Base-by-base conservation (phyloP, 1,284 basidiomycete species). In the Malassezia brasiliensis region DNA sequence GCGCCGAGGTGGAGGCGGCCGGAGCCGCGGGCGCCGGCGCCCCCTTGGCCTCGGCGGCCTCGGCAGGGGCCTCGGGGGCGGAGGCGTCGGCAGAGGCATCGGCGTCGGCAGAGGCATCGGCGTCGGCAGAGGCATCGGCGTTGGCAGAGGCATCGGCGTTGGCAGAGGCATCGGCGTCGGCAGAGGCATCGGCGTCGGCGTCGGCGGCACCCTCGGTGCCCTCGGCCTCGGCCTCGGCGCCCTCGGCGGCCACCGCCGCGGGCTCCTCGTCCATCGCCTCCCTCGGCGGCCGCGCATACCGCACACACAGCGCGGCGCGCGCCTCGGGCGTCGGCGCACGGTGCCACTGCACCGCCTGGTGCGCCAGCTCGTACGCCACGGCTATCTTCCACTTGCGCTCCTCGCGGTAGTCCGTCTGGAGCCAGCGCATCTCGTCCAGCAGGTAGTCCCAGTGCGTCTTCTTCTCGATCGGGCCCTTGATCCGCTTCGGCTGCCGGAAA, bases 371-470 rank as follows among this genome's bases (percentile, higher is more conserved):
- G 70, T 85, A 86, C 0, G 93, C 91, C 17, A 90, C 74, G 0
- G 85, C 84, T 34, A 87, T 77, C 75, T 98, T 98, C 91, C 91
- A 98, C 56, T 83, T 82, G 48, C 88, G 80, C 72, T 99, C 94
- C 76, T 98, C 90, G 8, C 86, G 83, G 67, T 90, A 96, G 70
- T 99, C 94, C 14, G 83, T 83, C 45, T 90, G 86, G 81, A 99
- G 85, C 94, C 93, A 98, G 81, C 87, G 88, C 89, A 96, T 90
- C 77, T 98, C 94, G 60, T 98, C 94, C 72, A 98, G 77, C 30
- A 98, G 78, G 75, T 90, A 88, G 75, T 98, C 94, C 88, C 90
- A 93, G 67, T 96, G 90, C 0, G 86, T 83, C 76, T 96, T 96
- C 5, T 80, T 79, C 34, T 88, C 76, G 1, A 84, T 82, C 8